phyloP scores from a whole-genome alignment of 306 rosid species.

The Betula pendula region DNA sequence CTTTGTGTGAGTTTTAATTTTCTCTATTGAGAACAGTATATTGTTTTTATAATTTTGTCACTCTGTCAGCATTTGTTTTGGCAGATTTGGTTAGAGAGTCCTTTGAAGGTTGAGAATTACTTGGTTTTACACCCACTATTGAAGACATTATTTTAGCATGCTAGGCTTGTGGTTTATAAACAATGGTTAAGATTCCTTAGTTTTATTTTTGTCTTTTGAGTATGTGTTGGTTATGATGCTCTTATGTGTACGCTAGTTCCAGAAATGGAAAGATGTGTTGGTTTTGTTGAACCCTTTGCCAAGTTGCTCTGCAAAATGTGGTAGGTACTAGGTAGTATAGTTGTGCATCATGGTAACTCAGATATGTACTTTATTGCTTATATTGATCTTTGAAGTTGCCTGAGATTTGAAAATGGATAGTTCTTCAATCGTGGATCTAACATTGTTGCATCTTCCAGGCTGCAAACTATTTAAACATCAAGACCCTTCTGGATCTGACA shows the following conservation, averaged over 20 bases:
- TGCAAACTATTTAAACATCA: slow-evolving; percentile 78
- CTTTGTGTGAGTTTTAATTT: neutral
- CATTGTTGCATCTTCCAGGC: slow-evolving; percentile 43
- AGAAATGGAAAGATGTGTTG: too few species aligned
- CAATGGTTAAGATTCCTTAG: neutral
- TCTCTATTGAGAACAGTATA: too few species aligned
- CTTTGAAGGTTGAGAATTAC: neutral
- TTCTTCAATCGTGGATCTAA: neutral
- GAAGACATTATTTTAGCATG: neutral
- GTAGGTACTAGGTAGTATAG: neutral
- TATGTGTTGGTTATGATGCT: too few species aligned
- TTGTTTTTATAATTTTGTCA: too few species aligned
- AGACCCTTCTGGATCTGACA: slow-evolving; percentile 70
- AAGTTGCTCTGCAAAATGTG: neutral
- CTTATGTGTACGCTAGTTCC: too few species aligned
- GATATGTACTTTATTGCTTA: too few species aligned
- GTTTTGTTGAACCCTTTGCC: too few species aligned
- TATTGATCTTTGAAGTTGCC: neutral
- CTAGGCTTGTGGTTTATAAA: neutral
- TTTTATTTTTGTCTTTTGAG: too few species aligned
- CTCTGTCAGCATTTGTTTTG: neutral
- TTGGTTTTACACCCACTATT: neutral
- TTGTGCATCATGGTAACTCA: too few species aligned
- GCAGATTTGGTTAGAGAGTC: neutral
- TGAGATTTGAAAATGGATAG: neutral